Conservation (phyloP, 73 alveolate species). For the Tetrahymena thermophila region DNA sequence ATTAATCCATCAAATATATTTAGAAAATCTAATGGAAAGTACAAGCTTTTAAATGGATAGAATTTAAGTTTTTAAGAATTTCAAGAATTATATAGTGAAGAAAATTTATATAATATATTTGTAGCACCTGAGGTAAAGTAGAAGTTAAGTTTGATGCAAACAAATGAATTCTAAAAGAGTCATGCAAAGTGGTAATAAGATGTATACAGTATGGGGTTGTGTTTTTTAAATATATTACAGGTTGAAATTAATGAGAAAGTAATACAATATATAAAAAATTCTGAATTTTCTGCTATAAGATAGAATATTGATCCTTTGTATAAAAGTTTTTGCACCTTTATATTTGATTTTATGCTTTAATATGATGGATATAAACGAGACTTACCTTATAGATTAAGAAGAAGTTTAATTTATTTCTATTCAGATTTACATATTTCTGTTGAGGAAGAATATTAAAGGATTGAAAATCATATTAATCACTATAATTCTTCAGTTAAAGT, state of each 20-base stretch:
- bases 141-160: not conserved
- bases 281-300: not conserved
- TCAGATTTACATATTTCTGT: not conserved
- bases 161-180: not conserved
- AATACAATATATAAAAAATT: not conserved
- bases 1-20: not conserved
- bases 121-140: not conserved
- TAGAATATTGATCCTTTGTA: not conserved
- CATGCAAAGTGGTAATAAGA: not conserved
- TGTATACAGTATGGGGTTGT: not conserved
- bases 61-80: not conserved
- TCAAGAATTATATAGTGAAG: not conserved
- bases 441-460: not conserved
- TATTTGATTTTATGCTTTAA: not conserved
- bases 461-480: not conserved
- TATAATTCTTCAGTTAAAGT: not conserved
- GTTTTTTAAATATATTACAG: not conserved
- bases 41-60: not conserved
- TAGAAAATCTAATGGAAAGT: not conserved
- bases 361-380: not conserved
- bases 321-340: not conserved
- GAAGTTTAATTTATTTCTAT: not conserved
- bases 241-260: not conserved
- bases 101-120: not conserved
- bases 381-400: not conserved